Evolutionary conservation across 1,139 yeast species (phyloP).

Genomic region (Fermentozyma sake): DNA sequence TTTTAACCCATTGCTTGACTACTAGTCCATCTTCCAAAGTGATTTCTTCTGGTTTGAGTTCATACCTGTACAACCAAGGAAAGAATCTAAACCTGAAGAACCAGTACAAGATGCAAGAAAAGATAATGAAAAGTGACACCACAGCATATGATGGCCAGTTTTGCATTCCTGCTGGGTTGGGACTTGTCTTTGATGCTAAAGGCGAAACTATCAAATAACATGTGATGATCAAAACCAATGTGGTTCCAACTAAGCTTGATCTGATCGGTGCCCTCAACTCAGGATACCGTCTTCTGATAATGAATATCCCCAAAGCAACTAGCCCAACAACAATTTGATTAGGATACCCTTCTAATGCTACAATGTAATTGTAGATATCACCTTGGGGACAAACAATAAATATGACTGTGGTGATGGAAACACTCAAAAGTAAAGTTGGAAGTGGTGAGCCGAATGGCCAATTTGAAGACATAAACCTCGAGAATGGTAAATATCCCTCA

Average conservation of each 20-base stretch:
- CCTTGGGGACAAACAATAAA: slow-evolving; percentile 68
- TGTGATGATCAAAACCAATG: slow-evolving; percentile 35
- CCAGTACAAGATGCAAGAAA: slow-evolving; percentile 42
- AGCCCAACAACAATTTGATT: slow-evolving; percentile 46
- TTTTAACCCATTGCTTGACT: slow-evolving; percentile 49
- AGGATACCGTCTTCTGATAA: slow-evolving; percentile 45
- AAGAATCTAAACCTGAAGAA: slow-evolving; percentile 36
- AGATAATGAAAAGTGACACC: slow-evolving; percentile 31
- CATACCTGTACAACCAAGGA: slow-evolving; percentile 43
- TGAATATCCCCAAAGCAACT: slow-evolving; percentile 49
- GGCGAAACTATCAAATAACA: slow-evolving; percentile 45
- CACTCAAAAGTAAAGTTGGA: slow-evolving; percentile 39
- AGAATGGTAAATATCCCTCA: slow-evolving; percentile 58
- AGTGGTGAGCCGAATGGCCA: slow-evolving; percentile 57
- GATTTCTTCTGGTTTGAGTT: slow-evolving; percentile 32
- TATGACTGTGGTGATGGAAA: slow-evolving; percentile 31
- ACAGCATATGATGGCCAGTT: slow-evolving; percentile 52
- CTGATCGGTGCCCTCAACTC: slow-evolving; percentile 45
- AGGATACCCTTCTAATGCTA: slow-evolving; percentile 73
- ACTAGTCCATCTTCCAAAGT: slow-evolving; percentile 51
- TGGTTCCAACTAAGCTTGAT: slow-evolving; percentile 43
- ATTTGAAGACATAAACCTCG: slow-evolving; percentile 49
- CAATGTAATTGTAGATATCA: slow-evolving; percentile 72
- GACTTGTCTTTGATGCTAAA: slow-evolving; percentile 33
- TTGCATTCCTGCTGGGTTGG: slow-evolving; percentile 40